phyloP scores from a whole-genome alignment of 306 rosid genomes.

The Purshia tridentata region DNA sequence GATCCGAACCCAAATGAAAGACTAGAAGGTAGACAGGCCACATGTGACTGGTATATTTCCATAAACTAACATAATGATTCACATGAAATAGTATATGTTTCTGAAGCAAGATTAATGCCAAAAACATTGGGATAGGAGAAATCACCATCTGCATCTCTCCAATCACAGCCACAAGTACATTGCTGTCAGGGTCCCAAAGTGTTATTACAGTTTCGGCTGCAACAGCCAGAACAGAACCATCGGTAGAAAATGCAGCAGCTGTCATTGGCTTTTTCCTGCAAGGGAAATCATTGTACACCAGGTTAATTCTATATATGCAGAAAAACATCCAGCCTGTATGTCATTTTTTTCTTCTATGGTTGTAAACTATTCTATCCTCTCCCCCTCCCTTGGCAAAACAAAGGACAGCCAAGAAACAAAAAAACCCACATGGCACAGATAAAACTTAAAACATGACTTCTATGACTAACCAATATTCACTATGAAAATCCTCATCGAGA shows the following conservation, averaged over 20 bases:
- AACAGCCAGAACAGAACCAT: conserved; percentile 92
- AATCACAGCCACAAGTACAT: conserved; percentile 74
- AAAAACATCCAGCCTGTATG: neutral
- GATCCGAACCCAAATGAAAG: neutral
- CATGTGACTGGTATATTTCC: neutral
- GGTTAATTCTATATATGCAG: neutral
- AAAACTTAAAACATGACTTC: no score
- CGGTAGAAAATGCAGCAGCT: conserved; percentile 84
- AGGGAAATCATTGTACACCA: conserved; percentile 17
- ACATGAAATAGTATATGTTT: neutral
- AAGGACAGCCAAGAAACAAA: neutral
- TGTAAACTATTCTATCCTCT: neutral
- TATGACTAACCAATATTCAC: neutral
- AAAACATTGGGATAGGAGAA: conserved; percentile 14
- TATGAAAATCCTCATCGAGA: neutral
- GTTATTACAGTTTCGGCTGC: conserved; percentile 90
- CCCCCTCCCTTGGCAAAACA: neutral
- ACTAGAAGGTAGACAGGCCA: neutral
- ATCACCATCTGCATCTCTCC: conserved; percentile 69
- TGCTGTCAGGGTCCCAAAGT: conserved; percentile 87
- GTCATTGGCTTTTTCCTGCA: conserved; percentile 83
- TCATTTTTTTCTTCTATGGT: neutral
- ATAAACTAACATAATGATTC: neutral
- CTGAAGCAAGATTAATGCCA: conserved; percentile 14
- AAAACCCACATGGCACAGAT: neutral